Evolutionary conservation across 495 filamentous ascomycete species (phyloP), one percentile per base, ranked within the genome.

Genomic region (Bathelium albidoporum): DNA sequence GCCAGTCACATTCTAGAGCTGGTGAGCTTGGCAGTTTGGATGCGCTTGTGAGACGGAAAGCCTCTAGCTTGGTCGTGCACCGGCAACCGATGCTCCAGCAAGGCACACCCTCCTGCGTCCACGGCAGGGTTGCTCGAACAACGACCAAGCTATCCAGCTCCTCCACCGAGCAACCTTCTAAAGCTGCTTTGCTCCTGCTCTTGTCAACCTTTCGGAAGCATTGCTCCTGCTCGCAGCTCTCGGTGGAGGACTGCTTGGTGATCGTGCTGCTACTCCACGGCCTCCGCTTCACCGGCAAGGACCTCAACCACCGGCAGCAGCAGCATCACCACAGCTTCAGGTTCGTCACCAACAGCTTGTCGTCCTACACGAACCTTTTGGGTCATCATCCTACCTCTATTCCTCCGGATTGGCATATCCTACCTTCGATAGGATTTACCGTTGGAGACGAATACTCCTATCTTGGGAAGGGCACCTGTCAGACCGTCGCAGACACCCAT

Each of bases 101-200:
- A 49, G 44, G 44, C 44, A 18, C 44, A 49, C 44, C 44, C 44
- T 22, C 20, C 22, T 55, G 49, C 24, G 29, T 55, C 49, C 44
- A 55, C n/a, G 49, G 49, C 49, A 55, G 24, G 49, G 49, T 55
- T 55, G 49, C 49, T 55, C 49, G 22, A 55, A 28, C 49, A 55
- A 55, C 49, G 22, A 55, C 49, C 22, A 55, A 26, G 49, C 49
- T 55, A 55, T 55, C 49, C 49, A 55, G 49, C 49, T 28, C 24
- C 49, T 55, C 49, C 49, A 55, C 49, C 49, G 49, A 29, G 49
- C 49, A 55, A 55, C 49, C 49, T 55, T 29, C 24, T 55, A 11
- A 12, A 55, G 29, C 49, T 20, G 49, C 49, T 55, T 24, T 55
- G 49, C 49, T 55, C 49, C 49, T 55, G 7, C 24, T 55, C 49